Evolutionary conservation across 164 flowering plant genomes (phyloP).

Genomic region (Kingdonia uniflora): DNA sequence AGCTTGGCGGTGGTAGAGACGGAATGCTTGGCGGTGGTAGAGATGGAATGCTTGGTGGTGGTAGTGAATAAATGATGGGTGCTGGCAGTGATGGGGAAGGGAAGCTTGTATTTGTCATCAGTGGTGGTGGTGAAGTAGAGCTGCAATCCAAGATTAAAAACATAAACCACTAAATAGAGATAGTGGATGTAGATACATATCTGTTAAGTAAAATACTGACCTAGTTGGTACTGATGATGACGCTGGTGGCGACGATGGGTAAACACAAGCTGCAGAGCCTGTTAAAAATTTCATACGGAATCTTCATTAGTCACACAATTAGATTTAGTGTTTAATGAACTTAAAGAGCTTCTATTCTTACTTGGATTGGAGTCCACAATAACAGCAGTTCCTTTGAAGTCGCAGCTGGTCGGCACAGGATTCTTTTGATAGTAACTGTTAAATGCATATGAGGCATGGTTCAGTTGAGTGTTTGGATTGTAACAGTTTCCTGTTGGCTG

Average conservation of each 20-base stretch:
- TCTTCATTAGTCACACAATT: no score
- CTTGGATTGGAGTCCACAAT: constrained; percentile 70
- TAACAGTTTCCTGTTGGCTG: constrained; percentile 73
- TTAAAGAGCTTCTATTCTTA: constrained; percentile 24
- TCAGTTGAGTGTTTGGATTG: constrained; percentile 56
- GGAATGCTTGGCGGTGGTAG: background rate
- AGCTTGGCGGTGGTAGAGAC: background rate
- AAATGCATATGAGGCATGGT: constrained; percentile 91
- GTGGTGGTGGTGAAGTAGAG: background rate
- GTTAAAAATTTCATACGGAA: constrained; percentile 4
- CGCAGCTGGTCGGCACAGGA: constrained; percentile 65
- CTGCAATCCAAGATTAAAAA: no score
- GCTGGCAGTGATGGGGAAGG: background rate
- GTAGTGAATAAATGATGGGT: no score
- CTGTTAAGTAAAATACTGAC: no score
- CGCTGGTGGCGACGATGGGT: constrained; percentile 34
- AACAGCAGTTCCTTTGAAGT: constrained; percentile 72
- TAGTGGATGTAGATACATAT: no score
- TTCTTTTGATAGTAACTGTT: constrained; percentile 86
- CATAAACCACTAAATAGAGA: no score
- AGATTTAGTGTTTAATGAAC: background rate
- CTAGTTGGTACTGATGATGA: constrained; percentile 13
- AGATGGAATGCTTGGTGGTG: background rate
- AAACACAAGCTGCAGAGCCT: constrained; percentile 73
- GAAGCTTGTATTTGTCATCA: background rate